phyloP scores from a whole-genome alignment of 164 flowering plant genomes.

The Liriodendron chinense region DNA sequence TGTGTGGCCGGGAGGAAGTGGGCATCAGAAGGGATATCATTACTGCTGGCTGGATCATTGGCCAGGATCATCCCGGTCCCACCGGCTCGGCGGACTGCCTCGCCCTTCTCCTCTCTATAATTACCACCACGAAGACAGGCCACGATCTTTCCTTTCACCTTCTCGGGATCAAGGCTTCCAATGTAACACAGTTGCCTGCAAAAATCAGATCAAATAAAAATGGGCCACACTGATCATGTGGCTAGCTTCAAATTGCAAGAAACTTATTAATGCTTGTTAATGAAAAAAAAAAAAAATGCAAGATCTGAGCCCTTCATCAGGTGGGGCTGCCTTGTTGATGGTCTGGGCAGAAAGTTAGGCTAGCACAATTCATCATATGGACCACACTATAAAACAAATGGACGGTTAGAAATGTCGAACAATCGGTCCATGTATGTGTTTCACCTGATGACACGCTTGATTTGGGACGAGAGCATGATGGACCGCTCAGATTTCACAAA shows the following conservation, averaged over 20 bases:
- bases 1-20: slow-evolving; percentile 54
- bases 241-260: background rate
- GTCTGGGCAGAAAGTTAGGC: background rate
- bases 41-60: slow-evolving; percentile 36
- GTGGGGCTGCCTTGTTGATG: background rate
- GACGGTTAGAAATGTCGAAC: no score
- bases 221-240: no score
- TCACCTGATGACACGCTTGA: no score
- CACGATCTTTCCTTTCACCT: slow-evolving; percentile 61
- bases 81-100: slow-evolving; percentile 34
- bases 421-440: no score
- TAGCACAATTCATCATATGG: no score
- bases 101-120: slow-evolving; percentile 41
- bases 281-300: background rate
- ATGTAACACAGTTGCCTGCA: slow-evolving; percentile 16
- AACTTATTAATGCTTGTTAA: background rate
- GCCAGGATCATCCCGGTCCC: slow-evolving; percentile 56
- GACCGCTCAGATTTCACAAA: no score
- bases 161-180: slow-evolving; percentile 41
- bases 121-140: slow-evolving; percentile 50
- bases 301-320: background rate
- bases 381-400: no score
- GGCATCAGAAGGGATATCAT: slow-evolving; percentile 34
- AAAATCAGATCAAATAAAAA: background rate
- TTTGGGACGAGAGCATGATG: no score